phyloP scores from a whole-genome alignment of 768 basidiomycete genomes.

The Lactarius evosmus region DNA sequence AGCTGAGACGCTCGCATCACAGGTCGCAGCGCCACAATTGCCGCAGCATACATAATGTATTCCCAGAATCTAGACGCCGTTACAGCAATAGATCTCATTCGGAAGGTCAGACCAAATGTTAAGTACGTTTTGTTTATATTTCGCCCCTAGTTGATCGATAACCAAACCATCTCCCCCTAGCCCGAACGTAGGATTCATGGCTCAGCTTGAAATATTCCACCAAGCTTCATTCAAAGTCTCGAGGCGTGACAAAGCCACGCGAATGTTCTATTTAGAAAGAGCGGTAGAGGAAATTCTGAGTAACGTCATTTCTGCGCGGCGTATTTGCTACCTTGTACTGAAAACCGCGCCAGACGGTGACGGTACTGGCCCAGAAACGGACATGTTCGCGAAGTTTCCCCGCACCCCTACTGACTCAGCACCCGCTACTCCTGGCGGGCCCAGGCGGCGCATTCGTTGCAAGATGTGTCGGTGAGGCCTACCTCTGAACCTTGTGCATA shows the following conservation, averaged over 20 bases:
- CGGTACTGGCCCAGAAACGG: slow-evolving; percentile 56
- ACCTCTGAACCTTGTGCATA: not conserved
- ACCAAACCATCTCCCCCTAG: slow-evolving; percentile 39
- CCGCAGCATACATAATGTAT: slow-evolving; percentile 88
- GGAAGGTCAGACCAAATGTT: slow-evolving; percentile 59
- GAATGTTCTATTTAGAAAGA: slow-evolving; percentile 82
- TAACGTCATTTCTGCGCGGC: slow-evolving; percentile 38
- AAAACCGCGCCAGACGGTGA: slow-evolving; percentile 58
- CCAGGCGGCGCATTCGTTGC: slow-evolving; percentile 73
- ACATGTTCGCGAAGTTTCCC: slow-evolving; percentile 77
- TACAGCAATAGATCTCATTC: slow-evolving; percentile 67
- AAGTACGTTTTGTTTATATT: slow-evolving; percentile 49
- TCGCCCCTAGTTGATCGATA: slow-evolving; percentile 10
- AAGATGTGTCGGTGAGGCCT: slow-evolving; percentile 77
- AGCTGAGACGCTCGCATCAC: not conserved
- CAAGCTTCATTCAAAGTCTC: slow-evolving; percentile 66
- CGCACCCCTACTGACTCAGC: slow-evolving; percentile 59
- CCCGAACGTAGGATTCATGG: slow-evolving; percentile 81
- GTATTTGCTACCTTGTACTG: slow-evolving; percentile 15
- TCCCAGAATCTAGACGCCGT: slow-evolving; percentile 53
- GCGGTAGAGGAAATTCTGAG: slow-evolving; percentile 75
- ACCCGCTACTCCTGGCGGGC: slow-evolving; percentile 57
- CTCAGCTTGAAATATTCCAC: slow-evolving; percentile 79
- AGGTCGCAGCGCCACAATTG: slow-evolving; percentile 84
- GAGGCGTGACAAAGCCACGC: slow-evolving; percentile 60